These are phyloP conservation scores for Periglandula ipomoeae DNA, from an alignment of 2,329 filamentous ascomycete species.

Conservation along the genomic window DNA sequence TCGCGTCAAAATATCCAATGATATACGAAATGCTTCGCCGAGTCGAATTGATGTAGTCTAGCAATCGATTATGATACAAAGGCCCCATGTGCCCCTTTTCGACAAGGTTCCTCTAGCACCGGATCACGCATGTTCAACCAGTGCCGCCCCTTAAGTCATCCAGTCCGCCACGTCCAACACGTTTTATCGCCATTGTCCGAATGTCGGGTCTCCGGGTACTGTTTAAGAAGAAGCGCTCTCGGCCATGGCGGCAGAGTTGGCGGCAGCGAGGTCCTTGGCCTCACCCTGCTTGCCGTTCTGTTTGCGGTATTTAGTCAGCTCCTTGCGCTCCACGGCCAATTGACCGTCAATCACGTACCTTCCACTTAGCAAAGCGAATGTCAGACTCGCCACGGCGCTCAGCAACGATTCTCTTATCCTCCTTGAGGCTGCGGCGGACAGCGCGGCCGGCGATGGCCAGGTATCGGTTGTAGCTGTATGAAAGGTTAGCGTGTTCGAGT, in stretches of 20 bases:
- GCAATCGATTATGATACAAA: conserved; percentile 26
- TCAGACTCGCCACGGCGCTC: conserved; percentile 89
- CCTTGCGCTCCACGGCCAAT: not conserved
- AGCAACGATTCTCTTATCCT: conserved; percentile 76
- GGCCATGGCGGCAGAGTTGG: conserved; percentile 35
- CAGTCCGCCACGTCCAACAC: too few species aligned
- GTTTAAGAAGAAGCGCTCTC: conserved; percentile 29
- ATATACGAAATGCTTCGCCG: conserved; percentile 6
- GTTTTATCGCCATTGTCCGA: not conserved
- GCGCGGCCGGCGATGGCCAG: conserved; percentile 88
- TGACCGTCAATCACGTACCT: conserved; percentile 47
- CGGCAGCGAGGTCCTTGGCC: conserved; percentile 57
- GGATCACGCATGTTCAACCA: conserved; percentile 1
- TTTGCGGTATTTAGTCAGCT: conserved; percentile 24
- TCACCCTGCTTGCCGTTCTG: conserved; percentile 98
- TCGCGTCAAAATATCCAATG: not conserved
- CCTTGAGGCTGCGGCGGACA: conserved; percentile 94
- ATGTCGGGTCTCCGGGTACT: not conserved
- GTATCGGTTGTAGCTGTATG: conserved; percentile 95
- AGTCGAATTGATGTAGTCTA: conserved; percentile 21
- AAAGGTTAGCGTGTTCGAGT: conserved; percentile 3
- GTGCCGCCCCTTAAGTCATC: not conserved
- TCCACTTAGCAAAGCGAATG: conserved; percentile 87
- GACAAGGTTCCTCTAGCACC: not conserved
- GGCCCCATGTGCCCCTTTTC: conserved; percentile 9